Percentiles rank a stretch among this genome's conserved stretches.
Conservation (phyloP, 2,329 filamentous ascomycete genomes). For the Calonectria hongkongensis region DNA sequence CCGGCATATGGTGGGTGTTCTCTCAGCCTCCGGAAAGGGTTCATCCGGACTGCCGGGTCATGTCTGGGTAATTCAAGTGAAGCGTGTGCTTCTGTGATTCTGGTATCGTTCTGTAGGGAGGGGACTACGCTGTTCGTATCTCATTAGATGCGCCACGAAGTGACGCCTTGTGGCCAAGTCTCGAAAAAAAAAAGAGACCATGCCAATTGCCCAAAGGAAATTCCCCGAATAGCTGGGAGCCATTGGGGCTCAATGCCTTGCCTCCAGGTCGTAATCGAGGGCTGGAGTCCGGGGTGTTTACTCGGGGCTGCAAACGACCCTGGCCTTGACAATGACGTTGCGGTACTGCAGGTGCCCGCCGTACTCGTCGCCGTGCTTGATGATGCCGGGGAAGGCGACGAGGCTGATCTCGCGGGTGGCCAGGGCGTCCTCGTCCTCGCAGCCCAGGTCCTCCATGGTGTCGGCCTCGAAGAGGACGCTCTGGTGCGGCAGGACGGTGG, state of each 20-base stretch:
- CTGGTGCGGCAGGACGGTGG: conserved; percentile 71
- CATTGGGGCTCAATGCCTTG: background rate
- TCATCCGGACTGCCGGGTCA: background rate
- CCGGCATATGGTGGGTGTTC: background rate
- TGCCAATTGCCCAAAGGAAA: background rate
- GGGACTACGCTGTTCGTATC: conserved; percentile 12
- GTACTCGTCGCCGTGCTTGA: conserved; percentile 79
- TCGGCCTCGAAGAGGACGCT: conserved; percentile 73
- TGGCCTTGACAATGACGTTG: conserved; percentile 80
- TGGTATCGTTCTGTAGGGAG: conserved; percentile 14
- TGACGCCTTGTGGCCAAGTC: background rate
- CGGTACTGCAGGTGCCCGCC: conserved; percentile 76
- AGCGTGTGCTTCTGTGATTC: conserved; percentile 10
- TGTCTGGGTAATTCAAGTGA: conserved; percentile 5
- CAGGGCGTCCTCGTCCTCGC: conserved; percentile 75
- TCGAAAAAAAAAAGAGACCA: background rate
- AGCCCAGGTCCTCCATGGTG: conserved; percentile 80
- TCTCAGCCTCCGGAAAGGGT: background rate
- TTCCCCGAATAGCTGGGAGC: background rate
- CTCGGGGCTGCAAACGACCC: conserved; percentile 75
- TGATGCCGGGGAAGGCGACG: conserved; percentile 78
- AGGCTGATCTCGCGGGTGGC: conserved; percentile 74
- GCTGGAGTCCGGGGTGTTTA: conserved; percentile 28
- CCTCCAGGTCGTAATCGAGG: background rate
- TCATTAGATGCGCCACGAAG: conserved; percentile 1